A percentile compares a stretch with the other conserved stretches of the same genome.
Evolutionary conservation across 169 alveolate genomes (phyloP).

Genomic region (Pseudocohnilembus persalinus): DNA sequence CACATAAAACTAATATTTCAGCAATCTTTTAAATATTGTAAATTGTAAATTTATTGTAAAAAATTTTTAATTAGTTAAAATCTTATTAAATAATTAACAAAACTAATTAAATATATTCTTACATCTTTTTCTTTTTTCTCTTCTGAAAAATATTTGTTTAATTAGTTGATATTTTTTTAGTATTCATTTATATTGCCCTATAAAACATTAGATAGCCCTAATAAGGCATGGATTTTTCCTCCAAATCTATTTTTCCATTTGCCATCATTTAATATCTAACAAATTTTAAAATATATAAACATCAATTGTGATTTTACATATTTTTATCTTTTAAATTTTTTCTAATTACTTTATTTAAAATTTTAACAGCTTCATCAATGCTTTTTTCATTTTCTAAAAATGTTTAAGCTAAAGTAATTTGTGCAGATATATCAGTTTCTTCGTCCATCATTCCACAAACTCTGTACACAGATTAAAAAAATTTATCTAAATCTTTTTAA

Average conservation of each 20-base stretch:
- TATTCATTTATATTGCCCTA: constrained; percentile 20
- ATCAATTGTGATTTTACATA: background rate
- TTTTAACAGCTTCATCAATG: constrained; percentile 7
- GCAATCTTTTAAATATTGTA: constrained; percentile 7
- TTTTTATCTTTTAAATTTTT: background rate
- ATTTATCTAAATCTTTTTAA: constrained; percentile 30
- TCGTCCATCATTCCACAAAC: constrained; percentile 37
- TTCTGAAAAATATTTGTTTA: constrained; percentile 5
- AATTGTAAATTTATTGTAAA: too few relatives aligned
- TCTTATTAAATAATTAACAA: background rate
- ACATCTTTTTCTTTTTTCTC: constrained; percentile 15
- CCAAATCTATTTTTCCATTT: constrained; percentile 28
- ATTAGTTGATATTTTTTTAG: constrained; percentile 7
- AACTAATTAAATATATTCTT: background rate
- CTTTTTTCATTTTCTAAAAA: constrained; percentile 8
- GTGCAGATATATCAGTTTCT: constrained; percentile 26
- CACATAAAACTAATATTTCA: constrained; percentile 5
- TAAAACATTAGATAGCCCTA: constrained; percentile 25
- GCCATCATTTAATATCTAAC: background rate
- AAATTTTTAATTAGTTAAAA: too few relatives aligned
- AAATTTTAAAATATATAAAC: background rate
- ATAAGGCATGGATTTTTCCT: constrained; percentile 1
- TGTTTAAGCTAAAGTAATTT: constrained; percentile 24
- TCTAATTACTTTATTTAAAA: background rate
- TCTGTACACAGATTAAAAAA: constrained; percentile 36